A percentile compares a stretch with the other conserved stretches of the same genome.
Conservation (phyloP, 2,329 filamentous ascomycete species). For the Neonectria faginata region DNA sequence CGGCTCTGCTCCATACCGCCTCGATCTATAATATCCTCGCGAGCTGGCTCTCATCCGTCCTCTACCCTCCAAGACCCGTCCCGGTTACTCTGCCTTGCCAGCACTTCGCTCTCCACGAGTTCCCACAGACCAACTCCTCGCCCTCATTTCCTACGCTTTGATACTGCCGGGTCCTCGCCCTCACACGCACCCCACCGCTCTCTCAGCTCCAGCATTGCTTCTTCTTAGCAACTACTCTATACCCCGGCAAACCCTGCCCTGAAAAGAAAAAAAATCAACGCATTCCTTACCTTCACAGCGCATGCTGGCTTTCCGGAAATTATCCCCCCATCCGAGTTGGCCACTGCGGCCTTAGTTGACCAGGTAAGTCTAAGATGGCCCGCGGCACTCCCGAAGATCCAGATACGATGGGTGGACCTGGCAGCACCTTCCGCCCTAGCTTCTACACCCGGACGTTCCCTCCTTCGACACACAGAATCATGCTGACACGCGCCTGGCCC, state of each 20-base stretch:
- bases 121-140: conserved; percentile 41
- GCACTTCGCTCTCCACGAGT: conserved; percentile 22
- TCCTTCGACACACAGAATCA: conserved; percentile 40
- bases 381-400: conserved; percentile 49
- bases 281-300: conserved; percentile 43
- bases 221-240: conserved; percentile 37
- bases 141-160: conserved; percentile 40
- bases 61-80: conserved; percentile 29
- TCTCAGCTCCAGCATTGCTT: conserved; percentile 34
- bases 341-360: conserved; percentile 47
- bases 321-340: conserved; percentile 46
- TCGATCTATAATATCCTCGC: conserved; percentile 41
- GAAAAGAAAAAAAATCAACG: conserved; percentile 29
- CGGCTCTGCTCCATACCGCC: conserved; percentile 35
- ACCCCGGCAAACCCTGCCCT: conserved; percentile 35
- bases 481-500: conserved; percentile 45
- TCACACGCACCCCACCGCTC: conserved; percentile 28
- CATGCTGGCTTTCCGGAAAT: conserved; percentile 46
- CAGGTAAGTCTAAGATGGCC: conserved; percentile 46
- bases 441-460: conserved; percentile 37
- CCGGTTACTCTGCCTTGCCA: conserved; percentile 30
- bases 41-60: conserved; percentile 33
- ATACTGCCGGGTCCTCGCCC: conserved; percentile 26
- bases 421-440: conserved; percentile 35
- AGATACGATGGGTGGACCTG: conserved; percentile 45